phyloP scores from a whole-genome alignment of 805 yeast species.

The Hanseniaspora singularis region DNA sequence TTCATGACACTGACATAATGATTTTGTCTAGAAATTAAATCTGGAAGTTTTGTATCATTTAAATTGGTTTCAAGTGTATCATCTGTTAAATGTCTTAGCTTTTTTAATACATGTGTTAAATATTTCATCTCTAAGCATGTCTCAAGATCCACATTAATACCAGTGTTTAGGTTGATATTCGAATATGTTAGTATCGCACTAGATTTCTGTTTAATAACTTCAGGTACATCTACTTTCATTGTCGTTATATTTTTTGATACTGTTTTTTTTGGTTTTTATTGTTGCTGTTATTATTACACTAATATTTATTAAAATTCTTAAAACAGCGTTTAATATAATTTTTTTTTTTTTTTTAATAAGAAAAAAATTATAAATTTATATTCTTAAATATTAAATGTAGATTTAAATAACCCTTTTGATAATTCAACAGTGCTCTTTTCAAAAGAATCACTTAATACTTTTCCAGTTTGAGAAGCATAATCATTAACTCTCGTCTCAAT shows the following conservation, averaged over 20 bases:
- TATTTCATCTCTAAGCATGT: conserved; percentile 12
- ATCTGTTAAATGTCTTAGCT: conserved; percentile 30
- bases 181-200: not conserved
- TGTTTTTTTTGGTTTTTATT: not conserved
- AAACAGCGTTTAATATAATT: too few relatives aligned
- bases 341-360: too few relatives aligned
- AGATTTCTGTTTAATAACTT: not conserved
- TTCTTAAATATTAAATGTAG: conserved; percentile 45
- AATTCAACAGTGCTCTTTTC: conserved; percentile 40
- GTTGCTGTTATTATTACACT: too few relatives aligned
- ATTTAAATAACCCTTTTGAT: conserved; percentile 40
- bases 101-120: conserved; percentile 2
- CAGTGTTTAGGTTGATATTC: not conserved
- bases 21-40: conserved; percentile 16
- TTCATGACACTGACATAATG: conserved; percentile 31
- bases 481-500: conserved; percentile 46
- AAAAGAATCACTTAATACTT: conserved; percentile 40
- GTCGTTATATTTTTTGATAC: too few relatives aligned
- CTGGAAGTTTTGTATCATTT: conserved; percentile 30
- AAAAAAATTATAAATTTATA: too few relatives aligned
- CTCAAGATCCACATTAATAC: not conserved
- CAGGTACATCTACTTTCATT: conserved; percentile 2
- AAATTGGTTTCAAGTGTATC: conserved; percentile 36
- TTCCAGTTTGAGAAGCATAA: conserved; percentile 44
- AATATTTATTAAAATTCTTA: too few relatives aligned